Conservation (phyloP, 306 rosid genomes). For the Betula pendula region DNA sequence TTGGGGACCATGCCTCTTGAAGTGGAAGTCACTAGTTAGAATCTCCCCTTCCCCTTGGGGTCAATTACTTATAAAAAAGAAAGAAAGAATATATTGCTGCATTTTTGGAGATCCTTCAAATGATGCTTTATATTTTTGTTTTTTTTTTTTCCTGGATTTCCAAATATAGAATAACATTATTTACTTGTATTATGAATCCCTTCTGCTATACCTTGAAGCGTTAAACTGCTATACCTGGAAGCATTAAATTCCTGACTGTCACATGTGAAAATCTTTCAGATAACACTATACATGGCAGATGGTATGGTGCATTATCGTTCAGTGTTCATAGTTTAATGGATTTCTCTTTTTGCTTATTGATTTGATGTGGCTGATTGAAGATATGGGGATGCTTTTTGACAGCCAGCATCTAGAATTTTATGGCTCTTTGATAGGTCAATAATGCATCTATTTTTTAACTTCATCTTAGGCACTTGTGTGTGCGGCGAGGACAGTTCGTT, state of each 20-base stretch:
- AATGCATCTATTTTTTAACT: not conserved
- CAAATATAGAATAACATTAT: not conserved
- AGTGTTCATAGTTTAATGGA: not conserved
- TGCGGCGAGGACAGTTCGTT: conserved; percentile 6
- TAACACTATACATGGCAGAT: not conserved
- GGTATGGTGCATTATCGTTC: not conserved
- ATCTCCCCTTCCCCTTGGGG: no score
- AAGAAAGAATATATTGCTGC: not conserved
- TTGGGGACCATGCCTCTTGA: no score
- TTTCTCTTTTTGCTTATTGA: not conserved
- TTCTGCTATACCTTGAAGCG: not conserved
- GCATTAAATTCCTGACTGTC: not conserved
- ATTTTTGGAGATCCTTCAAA: not conserved
- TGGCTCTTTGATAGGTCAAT: not conserved
- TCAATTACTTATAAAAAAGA: no score
- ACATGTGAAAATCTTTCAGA: not conserved
- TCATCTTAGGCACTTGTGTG: conserved; percentile 7
- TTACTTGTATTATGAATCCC: not conserved
- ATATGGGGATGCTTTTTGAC: not conserved
- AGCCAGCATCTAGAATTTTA: not conserved
- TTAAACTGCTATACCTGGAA: conserved; percentile 1
- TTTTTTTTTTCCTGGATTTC: no score
- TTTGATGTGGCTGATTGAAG: not conserved
- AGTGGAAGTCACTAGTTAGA: no score
- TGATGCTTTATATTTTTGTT: no score